Conservation (phyloP, 129 eudicot species). For the Lonicera japonica region DNA sequence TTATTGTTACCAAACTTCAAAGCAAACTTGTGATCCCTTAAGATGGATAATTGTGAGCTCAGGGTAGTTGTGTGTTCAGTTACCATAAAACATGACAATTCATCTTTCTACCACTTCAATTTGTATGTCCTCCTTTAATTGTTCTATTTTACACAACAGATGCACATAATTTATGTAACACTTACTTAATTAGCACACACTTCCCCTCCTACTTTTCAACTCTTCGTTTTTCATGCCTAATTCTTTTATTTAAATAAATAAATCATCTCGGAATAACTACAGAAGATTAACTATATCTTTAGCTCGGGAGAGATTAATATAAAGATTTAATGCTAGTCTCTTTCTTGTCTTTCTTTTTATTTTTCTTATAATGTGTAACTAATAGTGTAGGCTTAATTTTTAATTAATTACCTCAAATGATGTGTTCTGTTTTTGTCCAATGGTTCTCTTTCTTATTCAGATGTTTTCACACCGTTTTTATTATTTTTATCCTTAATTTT, state of each 20-base stretch:
- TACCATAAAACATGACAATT: constrained; percentile 15
- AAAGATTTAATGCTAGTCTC: no score
- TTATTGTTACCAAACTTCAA: constrained; percentile 15
- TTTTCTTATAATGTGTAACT: no score
- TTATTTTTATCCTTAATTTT: no score
- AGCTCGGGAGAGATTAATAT: no score
- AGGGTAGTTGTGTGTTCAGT: constrained; percentile 15
- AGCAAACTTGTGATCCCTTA: constrained; percentile 9
- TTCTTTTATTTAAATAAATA: background rate
- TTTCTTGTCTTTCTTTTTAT: no score
- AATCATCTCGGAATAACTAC: no score
- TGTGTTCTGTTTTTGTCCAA: no score
- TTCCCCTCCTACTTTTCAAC: background rate
- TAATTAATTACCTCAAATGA: no score
- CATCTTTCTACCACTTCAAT: constrained; percentile 5
- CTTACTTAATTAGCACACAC: background rate
- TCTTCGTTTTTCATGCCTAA: background rate
- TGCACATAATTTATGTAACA: background rate
- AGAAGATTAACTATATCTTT: no score
- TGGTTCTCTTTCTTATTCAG: no score
- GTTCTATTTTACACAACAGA: background rate
- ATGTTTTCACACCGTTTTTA: no score
- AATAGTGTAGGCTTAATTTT: no score
- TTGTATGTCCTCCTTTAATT: background rate
- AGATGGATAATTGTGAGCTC: background rate